Evolutionary conservation across 139 green algal species (phyloP).

Genomic region (Gonium pectorale): DNA sequence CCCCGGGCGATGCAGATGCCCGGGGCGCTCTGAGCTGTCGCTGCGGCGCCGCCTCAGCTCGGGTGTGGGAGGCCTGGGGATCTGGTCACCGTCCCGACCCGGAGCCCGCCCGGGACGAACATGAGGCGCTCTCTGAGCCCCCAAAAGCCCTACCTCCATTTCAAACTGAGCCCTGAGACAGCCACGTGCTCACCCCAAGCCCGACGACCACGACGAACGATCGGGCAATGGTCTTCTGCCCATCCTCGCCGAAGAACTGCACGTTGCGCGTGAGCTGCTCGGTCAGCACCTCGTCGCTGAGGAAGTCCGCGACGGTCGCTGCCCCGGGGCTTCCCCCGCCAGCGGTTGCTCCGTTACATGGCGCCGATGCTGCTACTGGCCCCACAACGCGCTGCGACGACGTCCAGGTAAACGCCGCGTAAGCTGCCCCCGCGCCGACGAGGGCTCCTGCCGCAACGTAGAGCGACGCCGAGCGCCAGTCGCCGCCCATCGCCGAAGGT

Average conservation of each 20-base stretch:
- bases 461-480: conserved; percentile 3
- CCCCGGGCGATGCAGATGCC: too few relatives aligned
- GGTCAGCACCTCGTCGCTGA: conserved; percentile 81
- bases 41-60: too few relatives aligned
- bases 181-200: conserved; percentile 80
- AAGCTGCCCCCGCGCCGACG: background rate
- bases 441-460: conserved; percentile 1
- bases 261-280: conserved; percentile 95
- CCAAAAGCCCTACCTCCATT: too few relatives aligned
- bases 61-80: too few relatives aligned
- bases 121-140: too few relatives aligned
- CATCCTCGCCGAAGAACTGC: conserved; percentile 93
- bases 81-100: too few relatives aligned
- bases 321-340: background rate
- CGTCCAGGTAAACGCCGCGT: background rate
- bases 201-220: conserved; percentile 95
- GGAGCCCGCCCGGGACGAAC: too few relatives aligned
- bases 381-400: background rate
- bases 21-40: too few relatives aligned
- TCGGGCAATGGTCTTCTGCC: conserved; percentile 71
- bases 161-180: too few relatives aligned
- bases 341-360: background rate
- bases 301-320: conserved; percentile 48
- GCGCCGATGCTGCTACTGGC: too few relatives aligned
- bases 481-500: background rate